A percentile compares a stretch with the other conserved stretches of the same genome.
Conservation (phyloP, 768 basidiomycete species). For the Boletus sp. region DNA sequence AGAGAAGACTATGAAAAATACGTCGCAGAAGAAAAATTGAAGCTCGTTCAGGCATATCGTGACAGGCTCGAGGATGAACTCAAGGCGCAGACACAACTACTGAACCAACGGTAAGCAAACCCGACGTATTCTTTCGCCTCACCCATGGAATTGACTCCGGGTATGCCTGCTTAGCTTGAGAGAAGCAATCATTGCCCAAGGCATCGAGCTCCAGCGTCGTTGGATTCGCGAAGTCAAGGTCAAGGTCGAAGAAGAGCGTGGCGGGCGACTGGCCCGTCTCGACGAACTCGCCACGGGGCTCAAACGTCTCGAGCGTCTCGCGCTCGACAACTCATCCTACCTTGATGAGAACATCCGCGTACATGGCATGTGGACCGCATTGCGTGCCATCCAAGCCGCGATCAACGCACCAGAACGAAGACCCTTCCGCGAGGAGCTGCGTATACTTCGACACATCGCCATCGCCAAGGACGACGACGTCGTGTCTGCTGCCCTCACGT, state of each 20-base stretch:
- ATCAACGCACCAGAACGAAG: conserved; percentile 64
- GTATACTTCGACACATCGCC: conserved; percentile 72
- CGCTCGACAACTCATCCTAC: conserved; percentile 85
- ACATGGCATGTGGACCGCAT: conserved; percentile 89
- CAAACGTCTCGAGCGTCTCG: conserved; percentile 87
- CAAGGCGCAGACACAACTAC: conserved; percentile 82
- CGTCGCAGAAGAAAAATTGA: conserved; percentile 73
- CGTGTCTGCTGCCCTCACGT: conserved; percentile 61
- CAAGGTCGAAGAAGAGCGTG: conserved; percentile 93
- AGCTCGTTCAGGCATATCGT: conserved; percentile 73
- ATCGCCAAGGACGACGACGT: conserved; percentile 69
- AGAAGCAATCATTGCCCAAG: conserved; percentile 94
- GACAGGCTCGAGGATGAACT: conserved; percentile 85
- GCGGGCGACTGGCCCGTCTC: conserved; percentile 90
- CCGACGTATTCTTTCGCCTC: not conserved
- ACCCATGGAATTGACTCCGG: not conserved
- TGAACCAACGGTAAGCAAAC: conserved; percentile 82
- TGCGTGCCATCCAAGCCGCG: conserved; percentile 73
- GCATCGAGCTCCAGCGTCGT: conserved; percentile 92
- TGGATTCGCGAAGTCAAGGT: conserved; percentile 98
- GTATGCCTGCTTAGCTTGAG: conserved; percentile 56
- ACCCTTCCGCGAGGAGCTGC: conserved; percentile 89
- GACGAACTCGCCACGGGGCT: conserved; percentile 88
- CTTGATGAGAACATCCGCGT: conserved; percentile 92
- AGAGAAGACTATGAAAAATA: conserved; percentile 82